Percentiles rank a stretch among this genome's conserved stretches.
phyloP scores from a whole-genome alignment of 495 filamentous ascomycete genomes.

The Penicillium turbatum region DNA sequence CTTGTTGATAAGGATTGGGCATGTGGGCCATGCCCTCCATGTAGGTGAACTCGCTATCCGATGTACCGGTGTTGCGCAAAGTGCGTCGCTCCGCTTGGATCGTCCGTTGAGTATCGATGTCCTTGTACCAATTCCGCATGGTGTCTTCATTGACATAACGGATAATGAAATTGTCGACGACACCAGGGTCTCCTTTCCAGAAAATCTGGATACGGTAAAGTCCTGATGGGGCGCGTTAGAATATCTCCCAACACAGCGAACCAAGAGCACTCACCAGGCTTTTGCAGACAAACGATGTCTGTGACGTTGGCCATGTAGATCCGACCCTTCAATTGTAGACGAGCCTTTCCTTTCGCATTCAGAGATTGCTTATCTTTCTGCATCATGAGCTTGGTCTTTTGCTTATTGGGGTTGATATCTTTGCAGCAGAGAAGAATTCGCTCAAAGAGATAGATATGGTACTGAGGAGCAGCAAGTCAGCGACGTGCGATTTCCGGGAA shows the following conservation, averaged over 20 bases:
- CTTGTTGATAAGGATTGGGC: conserved; percentile 74
- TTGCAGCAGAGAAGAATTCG: conserved; percentile 96
- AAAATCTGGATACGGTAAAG: conserved; percentile 95
- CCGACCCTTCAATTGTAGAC: conserved; percentile 88
- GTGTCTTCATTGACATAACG: conserved; percentile 82
- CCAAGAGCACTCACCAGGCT: conserved; percentile 59
- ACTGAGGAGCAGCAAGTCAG: conserved; percentile 53
- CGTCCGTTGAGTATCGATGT: conserved; percentile 47
- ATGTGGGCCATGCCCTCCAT: conserved; percentile 60
- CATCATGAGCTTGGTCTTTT: conserved; percentile 64
- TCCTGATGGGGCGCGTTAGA: conserved; percentile 43
- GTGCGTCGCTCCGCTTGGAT: conserved; percentile 45
- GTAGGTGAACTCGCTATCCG: conserved; percentile 74
- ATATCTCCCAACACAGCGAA: background rate
- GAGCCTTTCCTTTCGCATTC: conserved; percentile 69
- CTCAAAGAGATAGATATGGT: conserved; percentile 96
- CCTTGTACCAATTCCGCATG: conserved; percentile 84
- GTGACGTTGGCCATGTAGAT: conserved; percentile 99
- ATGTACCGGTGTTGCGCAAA: conserved; percentile 53
- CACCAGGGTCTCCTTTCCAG: conserved; percentile 95
- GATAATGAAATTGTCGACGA: conserved; percentile 95
- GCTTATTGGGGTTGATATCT: conserved; percentile 83
- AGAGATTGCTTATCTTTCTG: conserved; percentile 63
- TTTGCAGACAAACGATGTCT: conserved; percentile 76
- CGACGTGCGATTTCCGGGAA: conserved; percentile 1